Evolutionary conservation across 805 yeast genomes (phyloP).

Genomic region (Cyberlindnera nakhonratchasimensis): DNA sequence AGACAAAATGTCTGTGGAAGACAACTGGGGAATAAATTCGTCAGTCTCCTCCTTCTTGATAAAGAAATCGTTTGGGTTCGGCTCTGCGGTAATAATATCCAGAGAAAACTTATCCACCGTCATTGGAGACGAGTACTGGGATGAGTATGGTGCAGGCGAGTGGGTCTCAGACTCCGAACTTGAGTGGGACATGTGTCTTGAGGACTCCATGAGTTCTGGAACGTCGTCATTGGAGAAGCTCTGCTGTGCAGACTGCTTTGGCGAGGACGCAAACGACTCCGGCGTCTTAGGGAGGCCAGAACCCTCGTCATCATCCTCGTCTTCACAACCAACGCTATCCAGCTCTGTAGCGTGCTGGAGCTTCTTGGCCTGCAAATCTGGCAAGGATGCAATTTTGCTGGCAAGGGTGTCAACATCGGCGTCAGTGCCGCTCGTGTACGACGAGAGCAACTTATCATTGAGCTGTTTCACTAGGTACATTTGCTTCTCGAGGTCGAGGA

Average conservation of each 20-base stretch:
- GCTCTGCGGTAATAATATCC: slow-evolving; percentile 21
- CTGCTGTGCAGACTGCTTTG: slow-evolving; percentile 12
- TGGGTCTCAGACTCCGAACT: slow-evolving; percentile 9
- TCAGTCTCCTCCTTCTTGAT: slow-evolving; percentile 19
- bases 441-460: slow-evolving; percentile 15
- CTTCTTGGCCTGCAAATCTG: slow-evolving; percentile 24
- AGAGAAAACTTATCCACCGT: slow-evolving; percentile 24
- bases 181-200: slow-evolving; percentile 13
- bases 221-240: slow-evolving; percentile 9
- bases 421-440: slow-evolving; percentile 22
- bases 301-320: slow-evolving; percentile 10
- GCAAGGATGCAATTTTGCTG: slow-evolving; percentile 15
- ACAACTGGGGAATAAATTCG: slow-evolving; percentile 15
- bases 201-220: slow-evolving; percentile 16
- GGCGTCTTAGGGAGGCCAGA: slow-evolving; percentile 27
- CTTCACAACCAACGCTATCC: slow-evolving; percentile 14
- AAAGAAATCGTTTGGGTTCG: slow-evolving; percentile 5
- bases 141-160: slow-evolving; percentile 10
- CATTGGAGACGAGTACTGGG: slow-evolving; percentile 18
- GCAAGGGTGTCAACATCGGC: slow-evolving; percentile 20
- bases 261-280: slow-evolving; percentile 23
- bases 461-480: slow-evolving; percentile 17
- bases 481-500: slow-evolving; percentile 27
- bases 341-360: slow-evolving; percentile 20
- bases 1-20: background rate